Evolutionary conservation across 2,329 filamentous ascomycete species (phyloP).

Genomic region (Hypoxylon rubiginosum): DNA sequence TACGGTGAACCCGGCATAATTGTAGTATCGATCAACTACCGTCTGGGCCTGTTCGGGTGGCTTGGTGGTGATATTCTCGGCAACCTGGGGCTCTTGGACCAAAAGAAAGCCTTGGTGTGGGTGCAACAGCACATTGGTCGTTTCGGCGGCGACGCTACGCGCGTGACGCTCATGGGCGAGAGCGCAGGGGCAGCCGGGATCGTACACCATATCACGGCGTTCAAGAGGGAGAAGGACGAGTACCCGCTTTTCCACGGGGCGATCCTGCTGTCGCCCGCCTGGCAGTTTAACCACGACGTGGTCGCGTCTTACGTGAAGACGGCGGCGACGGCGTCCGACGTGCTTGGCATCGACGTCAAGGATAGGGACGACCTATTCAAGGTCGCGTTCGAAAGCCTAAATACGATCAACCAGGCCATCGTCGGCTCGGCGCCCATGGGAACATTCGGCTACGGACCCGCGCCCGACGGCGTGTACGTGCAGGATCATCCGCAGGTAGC

Average conservation of each 20-base stretch:
- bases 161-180: conserved; percentile 61
- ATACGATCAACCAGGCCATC: conserved; percentile 43
- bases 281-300: conserved; percentile 44
- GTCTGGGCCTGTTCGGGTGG: conserved; percentile 47
- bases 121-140: conserved; percentile 61
- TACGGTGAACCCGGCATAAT: conserved; percentile 32
- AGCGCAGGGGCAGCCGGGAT: conserved; percentile 64
- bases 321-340: conserved; percentile 31
- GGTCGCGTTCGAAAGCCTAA: conserved; percentile 21
- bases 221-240: conserved; percentile 55
- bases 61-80: conserved; percentile 48
- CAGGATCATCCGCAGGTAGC: conserved; percentile 44
- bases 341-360: conserved; percentile 16
- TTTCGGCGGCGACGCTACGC: conserved; percentile 58
- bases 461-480: conserved; percentile 46
- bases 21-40: conserved; percentile 47
- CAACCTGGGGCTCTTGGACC: conserved; percentile 65
- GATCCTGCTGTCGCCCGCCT: conserved; percentile 45
- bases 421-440: conserved; percentile 44
- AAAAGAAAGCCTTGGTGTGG: conserved; percentile 63
- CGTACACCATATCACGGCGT: conserved; percentile 63
- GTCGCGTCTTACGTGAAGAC: conserved; percentile 32
- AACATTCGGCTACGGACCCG: conserved; percentile 47
- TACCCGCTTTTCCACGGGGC: conserved; percentile 39
- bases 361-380: conserved; percentile 20